A percentile compares a stretch with the other conserved stretches of the same genome.
Conservation (phyloP, 2,329 filamentous ascomycete species). For the Sporothrix luriei region DNA sequence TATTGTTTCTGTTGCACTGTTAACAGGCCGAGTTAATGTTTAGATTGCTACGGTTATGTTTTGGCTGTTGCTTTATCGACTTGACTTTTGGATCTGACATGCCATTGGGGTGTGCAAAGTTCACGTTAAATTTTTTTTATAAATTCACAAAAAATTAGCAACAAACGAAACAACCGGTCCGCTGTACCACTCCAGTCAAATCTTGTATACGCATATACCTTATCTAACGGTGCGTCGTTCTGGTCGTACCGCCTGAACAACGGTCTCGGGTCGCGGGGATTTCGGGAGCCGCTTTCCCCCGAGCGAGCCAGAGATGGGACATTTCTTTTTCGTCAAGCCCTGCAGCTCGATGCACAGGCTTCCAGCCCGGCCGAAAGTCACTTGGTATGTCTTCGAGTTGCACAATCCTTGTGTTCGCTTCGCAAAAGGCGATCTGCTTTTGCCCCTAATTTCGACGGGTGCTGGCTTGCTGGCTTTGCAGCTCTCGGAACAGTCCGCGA, state of each 20-base stretch:
- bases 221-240: too few relatives aligned
- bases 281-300: background rate
- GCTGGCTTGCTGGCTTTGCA: background rate
- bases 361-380: background rate
- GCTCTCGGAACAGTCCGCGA: background rate
- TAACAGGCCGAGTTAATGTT: background rate
- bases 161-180: too few relatives aligned
- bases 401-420: slow-evolving; percentile 9
- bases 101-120: slow-evolving; percentile 11
- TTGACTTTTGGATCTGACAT: background rate
- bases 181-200: too few relatives aligned
- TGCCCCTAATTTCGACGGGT: background rate
- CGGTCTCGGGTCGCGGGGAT: background rate
- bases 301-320: slow-evolving; percentile 7
- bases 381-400: background rate
- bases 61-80: background rate
- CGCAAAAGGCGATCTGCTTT: slow-evolving; percentile 19
- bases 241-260: background rate
- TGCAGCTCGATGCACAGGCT: too few relatives aligned
- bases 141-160: background rate
- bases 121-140: background rate
- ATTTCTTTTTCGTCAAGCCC: background rate
- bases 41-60: background rate
- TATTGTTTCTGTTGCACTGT: background rate
- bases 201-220: too few relatives aligned